These are phyloP conservation scores for Paragyromitra xinjiangensis DNA, from an alignment of 495 filamentous ascomycete species.

Conservation along the genomic window DNA sequence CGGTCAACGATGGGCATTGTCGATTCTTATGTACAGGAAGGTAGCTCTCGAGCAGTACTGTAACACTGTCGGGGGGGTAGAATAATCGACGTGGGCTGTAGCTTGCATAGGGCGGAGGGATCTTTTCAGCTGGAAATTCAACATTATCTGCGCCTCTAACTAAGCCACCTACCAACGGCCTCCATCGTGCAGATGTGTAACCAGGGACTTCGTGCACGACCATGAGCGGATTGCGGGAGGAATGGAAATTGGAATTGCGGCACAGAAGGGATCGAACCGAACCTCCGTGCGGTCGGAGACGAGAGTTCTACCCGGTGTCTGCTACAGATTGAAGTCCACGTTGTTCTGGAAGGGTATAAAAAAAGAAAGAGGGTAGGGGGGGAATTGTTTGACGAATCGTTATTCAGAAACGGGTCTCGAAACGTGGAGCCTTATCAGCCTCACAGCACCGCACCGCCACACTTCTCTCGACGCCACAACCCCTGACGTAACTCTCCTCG, in stretches of 20 bases:
- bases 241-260: not conserved
- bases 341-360: not conserved
- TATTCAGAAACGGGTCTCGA: not conserved
- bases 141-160: slow-evolving; percentile 3
- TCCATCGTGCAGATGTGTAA: slow-evolving; percentile 2
- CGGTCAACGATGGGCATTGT: not conserved
- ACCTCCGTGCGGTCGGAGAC: slow-evolving; percentile 24
- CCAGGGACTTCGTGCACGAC: not conserved
- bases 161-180: not conserved
- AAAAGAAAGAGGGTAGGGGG: not conserved
- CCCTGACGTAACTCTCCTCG: slow-evolving; percentile 30
- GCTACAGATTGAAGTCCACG: slow-evolving; percentile 28
- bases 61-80: not conserved
- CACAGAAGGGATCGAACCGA: not conserved
- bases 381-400: not conserved
- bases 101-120: not conserved
- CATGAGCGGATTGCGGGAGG: not conserved
- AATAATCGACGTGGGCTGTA: not conserved
- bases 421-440: slow-evolving; percentile 8
- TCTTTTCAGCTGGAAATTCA: slow-evolving; percentile 7
- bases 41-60: not conserved
- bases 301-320: not conserved
- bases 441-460: slow-evolving; percentile 12
- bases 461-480: slow-evolving; percentile 8
- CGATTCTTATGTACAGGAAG: slow-evolving; percentile 13